Evolutionary conservation across 164 flowering plant species (phyloP).

Genomic region (Pachysandra terminalis): DNA sequence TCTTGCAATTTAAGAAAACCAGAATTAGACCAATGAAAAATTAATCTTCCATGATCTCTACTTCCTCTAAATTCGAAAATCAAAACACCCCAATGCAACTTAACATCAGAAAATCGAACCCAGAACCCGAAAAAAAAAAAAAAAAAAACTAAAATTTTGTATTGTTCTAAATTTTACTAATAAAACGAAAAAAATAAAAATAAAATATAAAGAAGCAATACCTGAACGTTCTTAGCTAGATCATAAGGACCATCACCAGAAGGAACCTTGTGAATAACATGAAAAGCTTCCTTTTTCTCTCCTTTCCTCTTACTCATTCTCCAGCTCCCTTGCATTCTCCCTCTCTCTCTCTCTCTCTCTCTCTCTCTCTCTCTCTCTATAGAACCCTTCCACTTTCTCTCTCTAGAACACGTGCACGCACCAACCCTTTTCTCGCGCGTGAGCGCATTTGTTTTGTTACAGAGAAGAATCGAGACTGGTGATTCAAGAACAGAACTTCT

Average conservation of each 20-base stretch:
- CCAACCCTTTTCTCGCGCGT: neutral
- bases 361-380: too few species aligned
- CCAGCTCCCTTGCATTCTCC: neutral
- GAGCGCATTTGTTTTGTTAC: too few species aligned
- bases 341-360: too few species aligned
- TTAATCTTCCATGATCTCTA: too few species aligned
- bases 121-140: neutral
- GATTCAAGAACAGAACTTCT: too few species aligned
- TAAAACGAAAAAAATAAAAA: neutral
- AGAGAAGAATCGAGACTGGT: too few species aligned
- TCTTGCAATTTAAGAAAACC: too few species aligned
- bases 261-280: constrained; percentile 45
- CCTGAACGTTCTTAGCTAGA: constrained; percentile 50
- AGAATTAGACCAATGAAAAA: too few species aligned
- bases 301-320: neutral
- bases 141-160: neutral
- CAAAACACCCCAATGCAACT: too few species aligned
- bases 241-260: constrained; percentile 50
- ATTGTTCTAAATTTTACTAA: too few species aligned
- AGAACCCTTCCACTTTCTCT: neutral
- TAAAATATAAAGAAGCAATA: neutral
- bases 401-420: neutral
- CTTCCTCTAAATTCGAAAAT: too few species aligned
- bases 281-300: constrained; percentile 20
- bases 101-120: too few species aligned